Conservation (phyloP, 73 alveolate species). For the Paramecium primaurelia region DNA sequence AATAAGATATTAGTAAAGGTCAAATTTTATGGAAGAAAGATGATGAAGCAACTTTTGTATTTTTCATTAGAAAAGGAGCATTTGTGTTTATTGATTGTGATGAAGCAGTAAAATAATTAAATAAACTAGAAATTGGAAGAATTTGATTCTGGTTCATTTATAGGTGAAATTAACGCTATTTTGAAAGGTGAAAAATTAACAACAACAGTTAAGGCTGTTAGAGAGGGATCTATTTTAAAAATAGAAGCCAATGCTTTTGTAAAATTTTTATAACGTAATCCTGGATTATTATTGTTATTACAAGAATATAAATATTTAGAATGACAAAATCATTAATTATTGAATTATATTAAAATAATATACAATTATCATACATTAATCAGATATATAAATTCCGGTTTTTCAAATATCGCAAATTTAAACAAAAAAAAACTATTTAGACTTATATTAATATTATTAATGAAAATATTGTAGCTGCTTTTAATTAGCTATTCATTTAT, state of each 20-base stretch:
- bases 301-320: background rate
- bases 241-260: background rate
- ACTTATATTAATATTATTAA: background rate
- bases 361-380: background rate
- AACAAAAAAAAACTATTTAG: background rate
- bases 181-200: background rate
- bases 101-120: background rate
- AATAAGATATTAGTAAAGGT: background rate
- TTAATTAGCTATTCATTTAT: background rate
- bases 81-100: background rate
- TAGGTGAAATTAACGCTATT: constrained; percentile 8
- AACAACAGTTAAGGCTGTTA: background rate
- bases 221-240: background rate
- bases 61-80: background rate
- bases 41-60: constrained; percentile 6
- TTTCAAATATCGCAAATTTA: background rate
- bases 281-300: background rate
- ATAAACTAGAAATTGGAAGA: background rate
- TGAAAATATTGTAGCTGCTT: background rate
- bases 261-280: background rate
- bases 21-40: constrained; percentile 4
- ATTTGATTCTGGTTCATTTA: constrained; percentile 51
- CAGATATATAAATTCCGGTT: background rate
- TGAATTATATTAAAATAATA: background rate
- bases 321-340: background rate